Evolutionary conservation across 2,329 filamentous ascomycete species (phyloP).

Genomic region (Talaromyces albobiverticillius): DNA sequence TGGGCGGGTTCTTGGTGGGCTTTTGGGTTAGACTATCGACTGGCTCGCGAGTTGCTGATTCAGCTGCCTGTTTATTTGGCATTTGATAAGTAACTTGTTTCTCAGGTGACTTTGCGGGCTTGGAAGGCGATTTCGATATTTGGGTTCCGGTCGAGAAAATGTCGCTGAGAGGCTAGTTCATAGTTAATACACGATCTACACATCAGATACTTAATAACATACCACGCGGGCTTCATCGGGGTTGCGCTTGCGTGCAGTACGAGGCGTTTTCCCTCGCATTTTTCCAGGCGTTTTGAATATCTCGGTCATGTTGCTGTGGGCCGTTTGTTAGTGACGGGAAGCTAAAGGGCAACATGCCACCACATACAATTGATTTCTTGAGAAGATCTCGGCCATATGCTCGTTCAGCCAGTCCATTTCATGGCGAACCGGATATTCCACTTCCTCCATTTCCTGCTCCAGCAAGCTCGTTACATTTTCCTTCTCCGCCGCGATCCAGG

Average conservation of each 20-base stretch:
- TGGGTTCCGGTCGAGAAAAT: constrained; percentile 45
- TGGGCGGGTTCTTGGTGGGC: background rate
- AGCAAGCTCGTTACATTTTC: constrained; percentile 72
- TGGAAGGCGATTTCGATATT: constrained; percentile 28
- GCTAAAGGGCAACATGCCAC: constrained; percentile 34
- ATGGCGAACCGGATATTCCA: constrained; percentile 85
- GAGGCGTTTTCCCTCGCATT: constrained; percentile 48
- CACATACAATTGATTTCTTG: constrained; percentile 78
- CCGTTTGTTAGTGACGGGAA: constrained; percentile 27
- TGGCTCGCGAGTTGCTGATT: constrained; percentile 20
- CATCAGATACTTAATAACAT: constrained; percentile 19
- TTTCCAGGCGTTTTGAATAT: constrained; percentile 73
- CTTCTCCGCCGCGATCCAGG: constrained; percentile 85
- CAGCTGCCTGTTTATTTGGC: constrained; percentile 24
- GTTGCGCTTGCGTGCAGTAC: constrained; percentile 44
- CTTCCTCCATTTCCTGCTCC: constrained; percentile 84
- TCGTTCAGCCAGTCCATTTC: constrained; percentile 98
- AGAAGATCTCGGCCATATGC: constrained; percentile 94
- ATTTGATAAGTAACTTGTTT: constrained; percentile 25
- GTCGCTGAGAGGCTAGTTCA: constrained; percentile 44
- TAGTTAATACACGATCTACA: constrained; percentile 16
- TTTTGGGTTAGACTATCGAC: background rate
- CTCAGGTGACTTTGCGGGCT: constrained; percentile 32
- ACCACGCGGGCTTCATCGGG: constrained; percentile 44
- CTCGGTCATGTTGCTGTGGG: constrained; percentile 77